A percentile compares a stretch with the other conserved stretches of the same genome.
Conservation (phyloP, 495 filamentous ascomycete species). For the Neurospora sp. region DNA sequence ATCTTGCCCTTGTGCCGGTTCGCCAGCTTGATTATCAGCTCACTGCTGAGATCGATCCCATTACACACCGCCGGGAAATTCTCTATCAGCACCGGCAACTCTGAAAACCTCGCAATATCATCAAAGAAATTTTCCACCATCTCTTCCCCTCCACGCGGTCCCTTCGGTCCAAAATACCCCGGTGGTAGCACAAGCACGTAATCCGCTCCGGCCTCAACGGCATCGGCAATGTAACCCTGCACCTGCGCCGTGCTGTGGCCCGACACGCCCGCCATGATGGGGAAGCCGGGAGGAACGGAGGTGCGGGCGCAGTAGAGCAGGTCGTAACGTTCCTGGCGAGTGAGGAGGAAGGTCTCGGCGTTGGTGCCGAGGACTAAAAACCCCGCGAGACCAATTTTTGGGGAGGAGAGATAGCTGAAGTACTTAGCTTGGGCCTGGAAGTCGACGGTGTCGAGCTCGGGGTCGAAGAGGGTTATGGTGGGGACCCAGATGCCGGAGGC, state of each 20-base stretch:
- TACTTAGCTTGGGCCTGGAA: slow-evolving; percentile 39
- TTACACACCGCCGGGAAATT: slow-evolving; percentile 68
- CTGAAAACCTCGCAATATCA: slow-evolving; percentile 35
- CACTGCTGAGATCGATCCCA: slow-evolving; percentile 52
- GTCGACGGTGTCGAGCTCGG: slow-evolving; percentile 40
- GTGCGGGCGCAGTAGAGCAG: slow-evolving; percentile 43
- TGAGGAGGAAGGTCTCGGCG: slow-evolving; percentile 55
- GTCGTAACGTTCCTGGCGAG: slow-evolving; percentile 45
- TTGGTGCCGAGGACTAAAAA: slow-evolving; percentile 56
- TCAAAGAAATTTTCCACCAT: no score
- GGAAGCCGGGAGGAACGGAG: slow-evolving; percentile 36
- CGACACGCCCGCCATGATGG: slow-evolving; percentile 53
- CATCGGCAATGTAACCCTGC: slow-evolving; percentile 48
- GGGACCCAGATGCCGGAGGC: slow-evolving; percentile 35
- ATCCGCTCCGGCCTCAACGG: slow-evolving; percentile 45
- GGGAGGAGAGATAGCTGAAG: slow-evolving; percentile 40
- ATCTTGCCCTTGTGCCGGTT: slow-evolving; percentile 31
- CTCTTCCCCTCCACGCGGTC: slow-evolving; percentile 3
- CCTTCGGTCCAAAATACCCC: slow-evolving; percentile 46
- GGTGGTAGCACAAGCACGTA: slow-evolving; percentile 53
- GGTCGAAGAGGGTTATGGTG: slow-evolving; percentile 45
- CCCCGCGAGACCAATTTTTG: slow-evolving; percentile 43
- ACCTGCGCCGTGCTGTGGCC: slow-evolving; percentile 57
- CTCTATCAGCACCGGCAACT: slow-evolving; percentile 53
- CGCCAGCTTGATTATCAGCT: slow-evolving; percentile 46